These are phyloP conservation scores for Colletotrichum sublineola DNA, from an alignment of 2,329 filamentous ascomycete genomes.

Conservation along the genomic window DNA sequence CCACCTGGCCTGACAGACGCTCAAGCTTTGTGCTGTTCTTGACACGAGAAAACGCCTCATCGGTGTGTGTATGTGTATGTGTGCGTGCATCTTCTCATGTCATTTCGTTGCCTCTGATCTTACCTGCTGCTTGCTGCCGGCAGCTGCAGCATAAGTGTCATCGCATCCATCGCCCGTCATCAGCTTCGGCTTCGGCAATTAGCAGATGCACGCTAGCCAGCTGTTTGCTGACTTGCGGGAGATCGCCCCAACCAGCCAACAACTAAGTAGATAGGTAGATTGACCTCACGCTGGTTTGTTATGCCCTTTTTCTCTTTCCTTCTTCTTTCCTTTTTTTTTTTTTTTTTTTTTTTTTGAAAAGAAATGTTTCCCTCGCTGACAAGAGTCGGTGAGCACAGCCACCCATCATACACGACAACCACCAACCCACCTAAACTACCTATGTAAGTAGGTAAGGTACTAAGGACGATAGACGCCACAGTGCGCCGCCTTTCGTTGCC, in stretches of 20 bases:
- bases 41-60: conserved; percentile 1
- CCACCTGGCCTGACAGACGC: not conserved
- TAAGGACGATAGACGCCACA: conserved; percentile 30
- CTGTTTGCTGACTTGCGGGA: conserved; percentile 28
- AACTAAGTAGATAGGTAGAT: not conserved
- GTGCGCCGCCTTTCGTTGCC: conserved; percentile 22
- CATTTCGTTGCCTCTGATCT: conserved; percentile 6
- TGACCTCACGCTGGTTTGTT: not conserved
- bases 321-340: no score
- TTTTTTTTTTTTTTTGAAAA: not conserved
- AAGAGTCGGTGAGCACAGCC: conserved; percentile 32
- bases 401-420: conserved; percentile 26
- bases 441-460: not conserved
- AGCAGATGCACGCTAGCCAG: conserved; percentile 34
- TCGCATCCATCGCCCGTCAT: conserved; percentile 19
- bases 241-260: conserved; percentile 13
- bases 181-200: conserved; percentile 5
- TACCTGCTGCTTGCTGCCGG: conserved; percentile 2
- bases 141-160: conserved; percentile 20
- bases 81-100: not conserved
- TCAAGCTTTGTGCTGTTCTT: conserved; percentile 16
- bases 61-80: not conserved
- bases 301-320: not conserved
- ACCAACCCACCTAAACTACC: conserved; percentile 1
- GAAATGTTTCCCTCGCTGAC: conserved; percentile 23